Evolutionary conservation across 2,329 filamentous ascomycete genomes (phyloP).

Genomic region (Botryotinia narcissicola): DNA sequence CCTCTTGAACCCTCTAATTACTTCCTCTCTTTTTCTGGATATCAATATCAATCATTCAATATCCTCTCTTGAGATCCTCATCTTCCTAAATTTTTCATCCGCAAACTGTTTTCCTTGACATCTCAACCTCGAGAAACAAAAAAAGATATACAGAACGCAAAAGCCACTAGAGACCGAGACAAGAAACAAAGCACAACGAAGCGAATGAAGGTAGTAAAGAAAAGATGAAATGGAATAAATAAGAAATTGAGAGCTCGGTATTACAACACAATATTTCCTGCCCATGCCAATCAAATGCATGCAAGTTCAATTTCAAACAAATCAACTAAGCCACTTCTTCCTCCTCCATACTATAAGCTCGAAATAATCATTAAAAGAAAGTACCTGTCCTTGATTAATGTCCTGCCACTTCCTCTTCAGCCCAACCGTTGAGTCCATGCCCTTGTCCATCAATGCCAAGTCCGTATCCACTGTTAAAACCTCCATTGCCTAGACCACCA

Average conservation of each 20-base stretch:
- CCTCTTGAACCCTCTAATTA: background rate
- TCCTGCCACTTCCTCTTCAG: slow-evolving; percentile 50
- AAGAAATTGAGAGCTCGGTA: slow-evolving; percentile 10
- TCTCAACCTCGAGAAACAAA: background rate
- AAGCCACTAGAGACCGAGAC: background rate
- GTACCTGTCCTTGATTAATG: slow-evolving; percentile 26
- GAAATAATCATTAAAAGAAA: background rate
- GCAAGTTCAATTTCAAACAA: slow-evolving; percentile 12
- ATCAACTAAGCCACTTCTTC: slow-evolving; percentile 7
- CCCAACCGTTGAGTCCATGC: slow-evolving; percentile 62
- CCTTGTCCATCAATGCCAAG: slow-evolving; percentile 59
- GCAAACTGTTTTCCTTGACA: background rate
- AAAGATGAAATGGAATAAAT: background rate
- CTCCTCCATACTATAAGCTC: slow-evolving; percentile 1
- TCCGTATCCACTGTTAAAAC: slow-evolving; percentile 48
- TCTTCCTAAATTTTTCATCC: background rate
- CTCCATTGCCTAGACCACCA: slow-evolving; percentile 34
- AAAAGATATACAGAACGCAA: slow-evolving; percentile 2
- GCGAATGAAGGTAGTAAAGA: slow-evolving; percentile 14
- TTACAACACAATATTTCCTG: slow-evolving; percentile 19
- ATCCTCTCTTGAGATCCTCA: background rate
- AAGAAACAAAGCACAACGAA: slow-evolving; percentile 16
- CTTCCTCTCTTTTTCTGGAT: background rate
- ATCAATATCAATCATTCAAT: background rate
- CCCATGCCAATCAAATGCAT: slow-evolving; percentile 10